Base-by-base conservation (phyloP, 208 protist species). In the Leishmania aethiopica region DNA sequence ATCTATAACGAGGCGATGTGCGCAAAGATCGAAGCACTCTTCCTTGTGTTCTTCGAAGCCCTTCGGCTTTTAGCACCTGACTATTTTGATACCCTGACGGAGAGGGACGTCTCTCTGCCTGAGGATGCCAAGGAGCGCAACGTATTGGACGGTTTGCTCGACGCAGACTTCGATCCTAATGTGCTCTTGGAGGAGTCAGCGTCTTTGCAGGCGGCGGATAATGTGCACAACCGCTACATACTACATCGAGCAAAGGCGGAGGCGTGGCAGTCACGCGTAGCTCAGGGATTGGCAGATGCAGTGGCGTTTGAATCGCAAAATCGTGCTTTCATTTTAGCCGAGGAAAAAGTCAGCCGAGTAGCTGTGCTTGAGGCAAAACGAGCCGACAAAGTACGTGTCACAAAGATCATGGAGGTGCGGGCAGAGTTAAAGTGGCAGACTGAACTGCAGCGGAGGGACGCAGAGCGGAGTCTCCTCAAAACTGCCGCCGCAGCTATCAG, bases 1-100 rank as follows among this genome's bases (percentile, higher is more conserved):
- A 95, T 98, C 7, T 98, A 96, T 86, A 98, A 98, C 80, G 92
- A 98, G 70, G 84, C 57, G 15, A 98, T 98, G 95, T 98, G 93
- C 67, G 78, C n/a, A 8, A 94, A 93, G 77, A 98, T 98, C 53
- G 87, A 96, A 45, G 40, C 87, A 5, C 80, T 98, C 19, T 91
- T 96, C 80, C 69, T 77, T 19, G 74, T 55, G 3, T 96, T 92
- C 73, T 91, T 85, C 47, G 72, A 51, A 37, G 22, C 37, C 19
- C 42, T 85, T 32, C 35, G 67, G 60, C 45, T 57, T 32, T 51
- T 84, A 3, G 67, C 73, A 22, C 80, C 84, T 32, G 2, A 15
- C 15, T 84, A 69, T 42, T 71, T 71, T 0, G 57, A 49, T 62
- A 15, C 2, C 17, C 1, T 25, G 6, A 37, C 64, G 8, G 28